These are phyloP conservation scores for Melaleuca quinquenervia DNA, from an alignment of 345 rosid species.

Conservation along the genomic window DNA sequence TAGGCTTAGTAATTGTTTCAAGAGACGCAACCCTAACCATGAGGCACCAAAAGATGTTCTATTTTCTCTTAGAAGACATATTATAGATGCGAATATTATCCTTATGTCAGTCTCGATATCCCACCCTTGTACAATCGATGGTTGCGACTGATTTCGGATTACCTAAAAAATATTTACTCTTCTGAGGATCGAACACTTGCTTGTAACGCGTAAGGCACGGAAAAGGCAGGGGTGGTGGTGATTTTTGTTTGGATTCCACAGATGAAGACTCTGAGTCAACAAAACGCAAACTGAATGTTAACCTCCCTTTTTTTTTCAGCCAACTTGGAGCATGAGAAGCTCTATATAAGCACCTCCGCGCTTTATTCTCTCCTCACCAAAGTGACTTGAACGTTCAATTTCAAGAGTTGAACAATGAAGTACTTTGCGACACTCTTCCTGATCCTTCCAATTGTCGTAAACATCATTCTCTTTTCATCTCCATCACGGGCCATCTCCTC, in stretches of 20 bases:
- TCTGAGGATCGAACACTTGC: too few species aligned
- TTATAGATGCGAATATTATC: too few species aligned
- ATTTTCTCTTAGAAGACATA: background rate
- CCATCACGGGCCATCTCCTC: slow-evolving; percentile 16
- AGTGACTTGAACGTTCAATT: background rate
- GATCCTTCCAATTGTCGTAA: background rate
- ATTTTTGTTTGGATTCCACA: background rate
- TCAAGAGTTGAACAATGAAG: background rate
- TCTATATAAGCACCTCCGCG: background rate
- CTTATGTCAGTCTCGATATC: background rate
- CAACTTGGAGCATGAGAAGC: background rate
- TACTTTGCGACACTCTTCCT: background rate
- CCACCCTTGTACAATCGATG: too few species aligned
- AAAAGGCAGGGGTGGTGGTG: background rate
- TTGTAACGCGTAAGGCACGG: background rate
- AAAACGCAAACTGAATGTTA: background rate
- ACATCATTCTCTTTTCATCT: background rate
- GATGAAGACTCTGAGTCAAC: background rate
- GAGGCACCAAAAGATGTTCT: background rate
- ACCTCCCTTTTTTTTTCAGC: background rate
- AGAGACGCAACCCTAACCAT: background rate
- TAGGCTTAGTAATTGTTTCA: background rate
- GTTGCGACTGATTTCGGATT: too few species aligned
- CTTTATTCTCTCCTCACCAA: background rate
- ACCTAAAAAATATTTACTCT: too few species aligned